Evolutionary conservation across 257 asterid genomes (phyloP).

Genomic region (Striga asiatica): DNA sequence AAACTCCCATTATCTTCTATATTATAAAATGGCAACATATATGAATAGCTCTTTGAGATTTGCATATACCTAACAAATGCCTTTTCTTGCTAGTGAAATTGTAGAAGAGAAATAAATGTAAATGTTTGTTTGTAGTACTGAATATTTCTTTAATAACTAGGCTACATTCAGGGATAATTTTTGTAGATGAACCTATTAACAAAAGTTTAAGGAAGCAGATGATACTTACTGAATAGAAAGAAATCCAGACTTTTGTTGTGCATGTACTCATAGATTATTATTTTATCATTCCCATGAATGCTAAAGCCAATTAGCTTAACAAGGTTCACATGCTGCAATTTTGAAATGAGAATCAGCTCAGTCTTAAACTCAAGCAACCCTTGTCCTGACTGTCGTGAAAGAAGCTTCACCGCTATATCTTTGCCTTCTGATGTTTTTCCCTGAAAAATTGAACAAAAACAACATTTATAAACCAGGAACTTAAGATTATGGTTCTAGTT

Average conservation of each 20-base stretch:
- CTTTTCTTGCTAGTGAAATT: no score
- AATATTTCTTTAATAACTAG: neutral
- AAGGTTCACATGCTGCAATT: conserved; percentile 56
- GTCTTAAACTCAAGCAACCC: conserved; percentile 54
- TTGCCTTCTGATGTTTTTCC: conserved; percentile 40
- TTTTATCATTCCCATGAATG: conserved; percentile 42
- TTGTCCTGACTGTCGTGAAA: conserved; percentile 44
- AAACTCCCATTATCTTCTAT: neutral
- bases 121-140: no score
- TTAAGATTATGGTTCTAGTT: neutral
- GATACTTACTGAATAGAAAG: conserved; percentile 34
- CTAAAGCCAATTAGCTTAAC: conserved; percentile 48
- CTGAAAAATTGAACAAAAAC: conserved; percentile 15
- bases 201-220: neutral
- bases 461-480: neutral
- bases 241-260: conserved; percentile 55
- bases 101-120: no score
- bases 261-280: conserved; percentile 57
- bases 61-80: no score
- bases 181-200: neutral
- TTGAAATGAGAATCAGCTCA: conserved; percentile 48
- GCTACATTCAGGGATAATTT: neutral
- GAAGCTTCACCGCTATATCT: conserved; percentile 50
- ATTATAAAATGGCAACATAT: no score
- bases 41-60: no score